phyloP scores from a whole-genome alignment of 352 stramenopile genomes.

The Pythium sp. region DNA sequence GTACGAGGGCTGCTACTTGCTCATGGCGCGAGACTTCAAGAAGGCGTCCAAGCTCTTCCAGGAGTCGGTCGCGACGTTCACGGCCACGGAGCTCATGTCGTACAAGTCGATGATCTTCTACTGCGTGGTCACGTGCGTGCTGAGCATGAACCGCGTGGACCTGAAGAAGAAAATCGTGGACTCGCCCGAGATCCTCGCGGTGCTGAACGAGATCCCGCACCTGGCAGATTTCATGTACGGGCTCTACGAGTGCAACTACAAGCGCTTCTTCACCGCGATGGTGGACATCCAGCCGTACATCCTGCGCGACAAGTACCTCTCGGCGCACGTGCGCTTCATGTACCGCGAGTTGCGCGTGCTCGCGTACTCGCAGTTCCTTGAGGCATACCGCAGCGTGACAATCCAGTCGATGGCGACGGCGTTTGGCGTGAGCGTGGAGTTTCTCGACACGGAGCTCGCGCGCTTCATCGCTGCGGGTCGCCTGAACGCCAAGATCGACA shows the following conservation, averaged over 20 bases:
- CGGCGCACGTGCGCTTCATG: conserved; percentile 90
- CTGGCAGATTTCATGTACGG: conserved; percentile 90
- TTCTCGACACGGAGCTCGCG: conserved; percentile 96
- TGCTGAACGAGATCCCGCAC: conserved; percentile 83
- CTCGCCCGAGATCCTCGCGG: conserved; percentile 94
- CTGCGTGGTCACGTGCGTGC: conserved; percentile 94
- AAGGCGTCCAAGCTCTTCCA: conserved; percentile 92
- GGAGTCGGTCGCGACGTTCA: conserved; percentile 98
- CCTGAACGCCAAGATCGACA: conserved; percentile 99
- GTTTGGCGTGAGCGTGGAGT: conserved; percentile 95
- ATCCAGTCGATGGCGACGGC: conserved; percentile 94
- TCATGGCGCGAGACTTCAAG: conserved; percentile 94
- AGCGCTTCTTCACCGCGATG: conserved; percentile 94
- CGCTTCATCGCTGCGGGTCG: conserved; percentile 97
- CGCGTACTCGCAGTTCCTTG: conserved; percentile 98
- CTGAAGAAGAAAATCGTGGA: conserved; percentile 98
- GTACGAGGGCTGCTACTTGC: conserved; percentile 94
- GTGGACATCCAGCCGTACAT: conserved; percentile 82
- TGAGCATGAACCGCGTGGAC: conserved; percentile 91
- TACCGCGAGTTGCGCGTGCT: conserved; percentile 97
- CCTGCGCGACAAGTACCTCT: conserved; percentile 93
- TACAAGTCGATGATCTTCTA: conserved; percentile 99
- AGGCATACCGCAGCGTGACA: conserved; percentile 96
- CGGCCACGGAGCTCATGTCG: conserved; percentile 95
- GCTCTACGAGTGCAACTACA: conserved; percentile 98